phyloP scores from a whole-genome alignment of 2,329 filamentous ascomycete species.

The Aspergillus floridensis region DNA sequence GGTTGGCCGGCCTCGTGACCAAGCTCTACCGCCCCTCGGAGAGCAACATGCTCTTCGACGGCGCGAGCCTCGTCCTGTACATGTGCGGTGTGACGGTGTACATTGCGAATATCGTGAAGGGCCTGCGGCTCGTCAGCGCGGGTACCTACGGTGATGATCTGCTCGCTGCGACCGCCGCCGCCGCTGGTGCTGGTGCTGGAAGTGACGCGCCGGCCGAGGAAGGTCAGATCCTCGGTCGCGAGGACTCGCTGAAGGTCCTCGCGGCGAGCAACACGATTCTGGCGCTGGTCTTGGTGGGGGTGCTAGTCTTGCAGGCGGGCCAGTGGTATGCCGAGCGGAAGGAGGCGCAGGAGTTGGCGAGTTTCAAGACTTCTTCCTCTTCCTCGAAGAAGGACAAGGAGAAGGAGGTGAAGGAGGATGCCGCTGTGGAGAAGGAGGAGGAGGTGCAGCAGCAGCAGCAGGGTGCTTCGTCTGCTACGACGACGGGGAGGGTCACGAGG shows the following conservation, averaged over 20 bases:
- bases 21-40: slow-evolving; percentile 95
- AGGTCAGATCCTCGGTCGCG: slow-evolving; percentile 71
- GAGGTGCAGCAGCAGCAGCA: slow-evolving; percentile 13
- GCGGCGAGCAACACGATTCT: slow-evolving; percentile 95
- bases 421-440: slow-evolving; percentile 7
- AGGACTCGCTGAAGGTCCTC: slow-evolving; percentile 87
- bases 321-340: slow-evolving; percentile 99
- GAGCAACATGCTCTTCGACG: slow-evolving; percentile 92
- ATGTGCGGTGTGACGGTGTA: slow-evolving; percentile 90
- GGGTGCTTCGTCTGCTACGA: slow-evolving; percentile 25
- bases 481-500: slow-evolving; percentile 5
- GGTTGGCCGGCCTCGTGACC: slow-evolving; percentile 82
- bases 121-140: slow-evolving; percentile 75
- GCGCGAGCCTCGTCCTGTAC: slow-evolving; percentile 68
- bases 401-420: slow-evolving; percentile 48
- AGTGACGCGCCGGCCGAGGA: slow-evolving; percentile 46
- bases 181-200: background rate
- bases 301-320: slow-evolving; percentile 88
- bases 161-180: slow-evolving; percentile 20
- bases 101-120: slow-evolving; percentile 94
- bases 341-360: slow-evolving; percentile 74
- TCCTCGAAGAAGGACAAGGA: slow-evolving; percentile 48
- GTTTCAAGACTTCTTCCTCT: slow-evolving; percentile 40
- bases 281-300: slow-evolving; percentile 85
- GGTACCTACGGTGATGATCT: slow-evolving; percentile 61